These are phyloP conservation scores for Mycena indigotica DNA, from an alignment of 768 basidiomycete genomes.

Conservation along the genomic window DNA sequence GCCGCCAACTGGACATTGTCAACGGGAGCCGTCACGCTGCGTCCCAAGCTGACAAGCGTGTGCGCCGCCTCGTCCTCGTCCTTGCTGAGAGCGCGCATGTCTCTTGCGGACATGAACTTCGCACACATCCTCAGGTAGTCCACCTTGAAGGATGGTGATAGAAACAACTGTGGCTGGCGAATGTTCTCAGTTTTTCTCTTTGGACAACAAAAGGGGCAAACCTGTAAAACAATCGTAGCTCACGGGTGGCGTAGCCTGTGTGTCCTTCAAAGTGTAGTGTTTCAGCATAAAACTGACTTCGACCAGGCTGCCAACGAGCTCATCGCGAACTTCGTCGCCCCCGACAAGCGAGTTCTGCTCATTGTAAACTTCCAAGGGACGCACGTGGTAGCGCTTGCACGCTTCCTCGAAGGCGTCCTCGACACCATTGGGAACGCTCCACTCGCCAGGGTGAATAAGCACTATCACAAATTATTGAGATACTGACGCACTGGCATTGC, in stretches of 20 bases:
- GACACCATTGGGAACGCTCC: not conserved
- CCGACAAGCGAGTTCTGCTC: not conserved
- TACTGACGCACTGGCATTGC: not conserved
- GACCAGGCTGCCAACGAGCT: not conserved
- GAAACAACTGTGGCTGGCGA: too few species aligned
- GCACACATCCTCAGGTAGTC: too few species aligned
- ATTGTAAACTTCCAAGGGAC: not conserved
- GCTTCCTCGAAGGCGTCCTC: not conserved
- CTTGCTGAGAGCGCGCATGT: too few species aligned
- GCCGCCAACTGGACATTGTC: too few species aligned
- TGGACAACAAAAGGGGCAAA: too few species aligned
- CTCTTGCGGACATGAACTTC: too few species aligned
- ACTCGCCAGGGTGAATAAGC: not conserved
- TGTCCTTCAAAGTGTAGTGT: not conserved
- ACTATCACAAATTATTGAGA: not conserved
- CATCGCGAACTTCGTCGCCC: not conserved
- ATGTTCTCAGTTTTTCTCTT: too few species aligned
- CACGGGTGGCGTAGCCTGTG: not conserved
- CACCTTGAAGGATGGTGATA: too few species aligned
- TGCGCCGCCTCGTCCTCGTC: too few species aligned
- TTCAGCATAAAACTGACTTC: not conserved
- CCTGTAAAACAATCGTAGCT: not conserved
- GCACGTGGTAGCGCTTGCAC: not conserved
- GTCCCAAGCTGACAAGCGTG: too few species aligned
- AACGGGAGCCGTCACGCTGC: too few species aligned